Evolutionary conservation across 2,329 filamentous ascomycete genomes (phyloP).

Genomic region (Hypomyces perniciosus): DNA sequence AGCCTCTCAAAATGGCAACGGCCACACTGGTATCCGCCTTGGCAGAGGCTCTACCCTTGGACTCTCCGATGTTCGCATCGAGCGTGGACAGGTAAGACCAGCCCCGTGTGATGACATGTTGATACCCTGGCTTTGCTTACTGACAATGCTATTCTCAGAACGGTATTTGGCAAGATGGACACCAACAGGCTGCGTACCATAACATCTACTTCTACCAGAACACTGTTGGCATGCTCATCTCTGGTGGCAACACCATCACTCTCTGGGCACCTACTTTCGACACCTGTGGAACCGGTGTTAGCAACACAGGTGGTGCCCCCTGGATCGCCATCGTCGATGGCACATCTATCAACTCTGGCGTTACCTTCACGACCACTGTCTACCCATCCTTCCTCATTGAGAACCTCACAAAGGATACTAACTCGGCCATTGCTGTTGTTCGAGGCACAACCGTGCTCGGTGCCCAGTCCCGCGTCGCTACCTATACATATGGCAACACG

Average conservation of each 20-base stretch:
- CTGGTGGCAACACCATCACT: conserved; percentile 32
- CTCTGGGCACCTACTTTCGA: conserved; percentile 36
- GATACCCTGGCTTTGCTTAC: background rate
- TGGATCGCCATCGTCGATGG: conserved; percentile 37
- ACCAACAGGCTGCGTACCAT: conserved; percentile 40
- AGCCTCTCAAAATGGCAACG: conserved; percentile 26
- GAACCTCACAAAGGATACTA: conserved; percentile 36
- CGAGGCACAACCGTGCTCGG: conserved; percentile 27
- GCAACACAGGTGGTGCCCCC: conserved; percentile 31
- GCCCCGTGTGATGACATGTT: background rate
- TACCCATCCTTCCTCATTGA: conserved; percentile 38
- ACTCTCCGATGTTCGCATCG: conserved; percentile 35
- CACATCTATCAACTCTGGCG: conserved; percentile 36
- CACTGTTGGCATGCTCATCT: conserved; percentile 28
- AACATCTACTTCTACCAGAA: conserved; percentile 39
- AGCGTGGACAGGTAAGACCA: conserved; percentile 25
- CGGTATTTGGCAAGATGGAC: conserved; percentile 37
- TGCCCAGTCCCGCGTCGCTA: conserved; percentile 28
- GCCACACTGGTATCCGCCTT: conserved; percentile 37
- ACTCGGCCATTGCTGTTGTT: conserved; percentile 29
- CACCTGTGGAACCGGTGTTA: conserved; percentile 31
- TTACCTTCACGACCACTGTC: conserved; percentile 31
- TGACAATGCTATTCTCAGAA: conserved; percentile 22
- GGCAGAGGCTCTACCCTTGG: conserved; percentile 36
- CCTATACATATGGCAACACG: conserved; percentile 38